Base-by-base conservation (phyloP, 306 rosid genomes). In the Psophocarpus tetragonolobus region DNA sequence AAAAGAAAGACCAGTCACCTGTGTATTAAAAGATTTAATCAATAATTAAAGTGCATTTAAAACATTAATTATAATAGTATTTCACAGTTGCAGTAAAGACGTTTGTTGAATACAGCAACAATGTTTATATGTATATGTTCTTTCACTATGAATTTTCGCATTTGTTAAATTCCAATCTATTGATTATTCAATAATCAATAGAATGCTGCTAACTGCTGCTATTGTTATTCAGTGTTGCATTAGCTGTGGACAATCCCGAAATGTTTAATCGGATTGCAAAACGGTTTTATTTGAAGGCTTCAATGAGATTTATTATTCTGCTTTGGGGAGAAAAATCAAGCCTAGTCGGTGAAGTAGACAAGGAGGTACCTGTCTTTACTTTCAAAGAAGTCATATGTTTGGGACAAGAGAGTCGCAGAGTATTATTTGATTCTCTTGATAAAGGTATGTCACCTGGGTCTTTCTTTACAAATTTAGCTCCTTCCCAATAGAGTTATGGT, bases 291-390 rank as follows among this genome's bases (percentile, higher is more conserved):
- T 87, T 73, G 47, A 88, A 91, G 83, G 85, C 88, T 67, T 72
- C 85, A 39, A 77, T 86, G 85, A 90, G 88, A 78, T 95, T 86
- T 77, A 53, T 95, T 51, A 85, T 95, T 86, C 93, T 95, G 63
- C 96, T 95, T 45, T 95, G 98, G 98, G 98, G 98, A 73, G 91
- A 95, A 68, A 95, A 92, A 76, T 88, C 96, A 70, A 18, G 79
- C 66, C 68, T 92, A 81, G 78, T 80, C 53, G 45, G 61, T 62
- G 80, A 86, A 30, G 87, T 81, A 72, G 61, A 79, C 77, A 78
- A 82, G 68, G 84, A 80, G 41, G 83, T 79, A 5, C 85, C 97
- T 26, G 80, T 91, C 60, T 92, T 80, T 76, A 86, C 68, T 78
- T 92, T 87, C 87, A 66, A 39, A 54, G 95, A 95, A 74, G 84